phyloP scores from a whole-genome alignment of 331 rosid genomes.

The Pyracantha coccinea region DNA sequence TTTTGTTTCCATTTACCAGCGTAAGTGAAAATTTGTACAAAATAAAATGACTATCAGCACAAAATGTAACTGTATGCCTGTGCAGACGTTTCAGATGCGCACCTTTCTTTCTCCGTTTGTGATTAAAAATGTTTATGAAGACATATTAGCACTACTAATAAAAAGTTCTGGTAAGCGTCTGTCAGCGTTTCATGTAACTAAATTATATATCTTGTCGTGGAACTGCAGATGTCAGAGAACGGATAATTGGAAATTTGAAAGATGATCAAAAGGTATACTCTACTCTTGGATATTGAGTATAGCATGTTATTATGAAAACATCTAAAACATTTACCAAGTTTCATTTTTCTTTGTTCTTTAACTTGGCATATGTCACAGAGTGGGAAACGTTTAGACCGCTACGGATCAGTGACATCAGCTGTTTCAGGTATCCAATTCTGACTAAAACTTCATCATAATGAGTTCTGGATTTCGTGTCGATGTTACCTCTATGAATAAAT shows the following conservation, averaged over 20 bases:
- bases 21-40: background rate
- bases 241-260: slow-evolving; percentile 71
- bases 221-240: slow-evolving; percentile 77
- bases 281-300: slow-evolving; percentile 3
- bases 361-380: slow-evolving; percentile 41
- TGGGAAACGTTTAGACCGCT: slow-evolving; percentile 51
- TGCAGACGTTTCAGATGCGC: background rate
- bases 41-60: background rate
- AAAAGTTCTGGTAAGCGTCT: background rate
- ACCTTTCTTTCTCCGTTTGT: background rate
- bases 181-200: background rate
- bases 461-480: background rate
- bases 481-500: background rate
- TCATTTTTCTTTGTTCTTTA: slow-evolving; percentile 6
- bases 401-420: slow-evolving; percentile 78
- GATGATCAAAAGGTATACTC: slow-evolving; percentile 65
- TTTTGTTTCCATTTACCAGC: background rate
- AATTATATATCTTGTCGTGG: slow-evolving; percentile 14
- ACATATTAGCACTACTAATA: background rate
- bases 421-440: slow-evolving; percentile 47
- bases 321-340: background rate
- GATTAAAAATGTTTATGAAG: background rate
- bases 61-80: background rate
- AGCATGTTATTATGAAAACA: background rate
- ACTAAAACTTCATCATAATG: background rate